Conservation (phyloP, 495 filamentous ascomycete species). For the Annulohypoxylon moriforme region DNA sequence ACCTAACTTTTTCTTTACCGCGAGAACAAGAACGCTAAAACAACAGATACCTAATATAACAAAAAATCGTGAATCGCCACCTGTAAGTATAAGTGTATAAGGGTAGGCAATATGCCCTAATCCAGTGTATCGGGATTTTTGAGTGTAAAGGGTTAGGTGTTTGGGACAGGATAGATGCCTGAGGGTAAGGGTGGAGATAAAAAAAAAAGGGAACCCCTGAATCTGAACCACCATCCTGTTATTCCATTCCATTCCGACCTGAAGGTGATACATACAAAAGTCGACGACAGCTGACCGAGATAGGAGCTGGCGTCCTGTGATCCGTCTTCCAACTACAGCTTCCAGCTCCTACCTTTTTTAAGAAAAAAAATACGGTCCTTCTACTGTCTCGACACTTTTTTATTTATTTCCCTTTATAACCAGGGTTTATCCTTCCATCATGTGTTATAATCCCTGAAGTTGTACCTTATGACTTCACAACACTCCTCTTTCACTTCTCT, state of each 20-base stretch:
- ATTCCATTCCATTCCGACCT: neutral
- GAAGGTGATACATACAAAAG: neutral
- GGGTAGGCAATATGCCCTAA: neutral
- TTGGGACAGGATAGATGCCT: neutral
- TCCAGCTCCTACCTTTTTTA: neutral
- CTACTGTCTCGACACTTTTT: neutral
- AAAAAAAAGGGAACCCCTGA: neutral
- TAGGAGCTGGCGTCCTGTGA: neutral
- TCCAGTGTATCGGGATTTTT: neutral
- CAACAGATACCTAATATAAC: constrained; percentile 19
- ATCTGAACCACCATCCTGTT: neutral
- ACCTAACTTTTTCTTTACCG: constrained; percentile 17
- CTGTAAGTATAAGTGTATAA: neutral
- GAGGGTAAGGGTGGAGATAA: neutral
- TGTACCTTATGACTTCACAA: neutral
- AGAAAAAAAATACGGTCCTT: neutral
- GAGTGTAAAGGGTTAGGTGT: neutral
- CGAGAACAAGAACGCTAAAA: constrained; percentile 27
- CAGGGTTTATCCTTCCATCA: neutral
- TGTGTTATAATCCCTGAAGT: neutral
- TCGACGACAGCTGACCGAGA: neutral
- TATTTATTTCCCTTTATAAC: neutral
- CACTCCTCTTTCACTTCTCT: neutral
- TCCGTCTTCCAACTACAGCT: neutral
- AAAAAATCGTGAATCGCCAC: neutral